Conservation (phyloP, 2,329 filamentous ascomycete species). For the Fusarium concolor region DNA sequence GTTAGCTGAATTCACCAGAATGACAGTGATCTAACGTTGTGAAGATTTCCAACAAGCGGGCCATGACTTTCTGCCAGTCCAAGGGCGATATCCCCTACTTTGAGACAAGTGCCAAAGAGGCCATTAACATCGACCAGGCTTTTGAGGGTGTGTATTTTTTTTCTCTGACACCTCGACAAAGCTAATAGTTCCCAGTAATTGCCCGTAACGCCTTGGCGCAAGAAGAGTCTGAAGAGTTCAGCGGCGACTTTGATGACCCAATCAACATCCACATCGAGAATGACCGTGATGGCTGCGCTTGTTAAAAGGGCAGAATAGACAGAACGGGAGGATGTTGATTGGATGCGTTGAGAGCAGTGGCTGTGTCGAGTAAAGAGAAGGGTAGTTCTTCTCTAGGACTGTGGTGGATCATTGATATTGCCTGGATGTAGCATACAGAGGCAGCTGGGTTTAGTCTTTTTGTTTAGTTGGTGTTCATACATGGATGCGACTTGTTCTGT, state of each 20-base stretch:
- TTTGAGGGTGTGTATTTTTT: slow-evolving; percentile 68
- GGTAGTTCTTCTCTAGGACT: slow-evolving; percentile 10
- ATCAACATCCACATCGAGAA: slow-evolving; percentile 98
- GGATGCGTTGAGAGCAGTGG: slow-evolving; percentile 21
- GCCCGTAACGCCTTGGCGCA: slow-evolving; percentile 94
- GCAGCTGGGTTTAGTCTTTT: slow-evolving; percentile 30
- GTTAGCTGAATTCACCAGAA: background rate
- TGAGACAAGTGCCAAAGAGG: slow-evolving; percentile 98
- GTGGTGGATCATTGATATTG: slow-evolving; percentile 39
- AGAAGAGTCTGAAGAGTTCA: slow-evolving; percentile 98
- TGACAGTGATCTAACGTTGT: slow-evolving; percentile 18
- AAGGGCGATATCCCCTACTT: slow-evolving; percentile 99
- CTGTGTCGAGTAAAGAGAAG: slow-evolving; percentile 21
- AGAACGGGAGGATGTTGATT: slow-evolving; percentile 5
- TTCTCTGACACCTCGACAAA: background rate
- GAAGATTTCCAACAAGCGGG: slow-evolving; percentile 94
- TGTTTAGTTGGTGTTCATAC: slow-evolving; percentile 41
- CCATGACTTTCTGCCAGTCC: slow-evolving; percentile 96
- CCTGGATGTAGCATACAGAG: slow-evolving; percentile 46
- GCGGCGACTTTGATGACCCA: slow-evolving; percentile 95
- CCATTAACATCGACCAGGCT: slow-evolving; percentile 92
- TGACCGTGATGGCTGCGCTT: slow-evolving; percentile 91
- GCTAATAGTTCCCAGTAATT: slow-evolving; percentile 74
- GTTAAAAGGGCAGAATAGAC: slow-evolving; percentile 63
- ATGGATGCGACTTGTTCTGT: slow-evolving; percentile 40